These are phyloP conservation scores for Euptelea pleiosperma DNA, from an alignment of 164 flowering plant genomes.

Conservation along the genomic window DNA sequence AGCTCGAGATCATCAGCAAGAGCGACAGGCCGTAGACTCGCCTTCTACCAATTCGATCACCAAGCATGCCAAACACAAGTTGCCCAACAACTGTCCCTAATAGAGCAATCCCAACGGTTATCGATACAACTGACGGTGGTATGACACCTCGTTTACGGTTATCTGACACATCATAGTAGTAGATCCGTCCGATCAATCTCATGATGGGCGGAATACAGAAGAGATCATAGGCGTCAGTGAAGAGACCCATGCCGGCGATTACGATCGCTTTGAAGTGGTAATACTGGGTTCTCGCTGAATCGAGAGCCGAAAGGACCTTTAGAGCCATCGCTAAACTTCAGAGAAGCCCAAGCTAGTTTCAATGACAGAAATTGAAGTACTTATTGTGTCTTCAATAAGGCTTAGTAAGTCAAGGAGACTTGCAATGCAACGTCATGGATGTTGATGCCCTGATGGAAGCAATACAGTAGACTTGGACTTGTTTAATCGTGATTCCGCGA, in stretches of 20 bases:
- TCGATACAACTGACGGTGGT: conserved; percentile 24
- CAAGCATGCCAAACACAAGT: conserved; percentile 44
- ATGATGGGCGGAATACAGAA: conserved; percentile 55
- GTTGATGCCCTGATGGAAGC: no score
- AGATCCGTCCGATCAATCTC: conserved; percentile 41
- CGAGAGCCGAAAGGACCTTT: conserved; percentile 48
- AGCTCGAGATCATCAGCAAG: conserved; percentile 45
- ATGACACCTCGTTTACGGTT: background rate
- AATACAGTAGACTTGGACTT: no score
- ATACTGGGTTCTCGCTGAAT: conserved; percentile 46
- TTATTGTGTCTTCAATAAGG: no score
- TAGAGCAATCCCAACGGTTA: conserved; percentile 33
- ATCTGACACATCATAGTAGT: conserved; percentile 21
- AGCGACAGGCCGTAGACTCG: conserved; percentile 47
- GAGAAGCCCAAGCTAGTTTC: no score
- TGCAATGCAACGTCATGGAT: no score
- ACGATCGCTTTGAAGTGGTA: conserved; percentile 71
- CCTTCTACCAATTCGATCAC: conserved; percentile 44
- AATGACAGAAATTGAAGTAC: no score
- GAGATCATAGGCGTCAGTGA: conserved; percentile 65
- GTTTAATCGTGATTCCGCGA: no score
- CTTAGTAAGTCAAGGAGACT: no score
- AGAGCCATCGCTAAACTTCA: conserved; percentile 23
- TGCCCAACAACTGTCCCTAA: conserved; percentile 39
- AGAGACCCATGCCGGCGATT: conserved; percentile 70